A percentile compares a stretch with the other conserved stretches of the same genome.
These are phyloP conservation scores for Lecanoromycetidae sp. DNA, from an alignment of 2,329 filamentous ascomycete species.

Conservation along the genomic window DNA sequence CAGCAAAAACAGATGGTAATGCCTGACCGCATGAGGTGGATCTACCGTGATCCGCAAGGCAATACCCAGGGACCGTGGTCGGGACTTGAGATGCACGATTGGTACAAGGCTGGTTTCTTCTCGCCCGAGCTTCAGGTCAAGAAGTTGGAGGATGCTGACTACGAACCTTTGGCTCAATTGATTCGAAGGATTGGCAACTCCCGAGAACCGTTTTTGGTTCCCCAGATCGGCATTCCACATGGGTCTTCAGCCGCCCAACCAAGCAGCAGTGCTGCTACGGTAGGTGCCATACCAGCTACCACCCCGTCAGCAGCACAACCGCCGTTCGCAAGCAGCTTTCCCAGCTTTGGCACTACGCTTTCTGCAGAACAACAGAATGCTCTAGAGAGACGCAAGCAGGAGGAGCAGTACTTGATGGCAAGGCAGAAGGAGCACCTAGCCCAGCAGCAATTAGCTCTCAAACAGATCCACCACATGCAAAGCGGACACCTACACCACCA, in stretches of 20 bases:
- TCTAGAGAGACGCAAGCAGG: slow-evolving; percentile 87
- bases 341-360: slow-evolving; percentile 88
- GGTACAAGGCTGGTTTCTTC: slow-evolving; percentile 98
- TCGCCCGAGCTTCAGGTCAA: slow-evolving; percentile 88
- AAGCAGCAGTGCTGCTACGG: slow-evolving; percentile 27
- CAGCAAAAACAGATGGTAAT: slow-evolving; percentile 91
- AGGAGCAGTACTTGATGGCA: slow-evolving; percentile 94
- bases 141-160: slow-evolving; percentile 85
- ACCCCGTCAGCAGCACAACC: slow-evolving; percentile 48
- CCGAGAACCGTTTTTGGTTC: slow-evolving; percentile 90
- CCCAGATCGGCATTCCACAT: slow-evolving; percentile 90
- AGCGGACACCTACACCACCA: slow-evolving; percentile 69
- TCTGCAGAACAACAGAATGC: slow-evolving; percentile 98
- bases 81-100: slow-evolving; percentile 97
- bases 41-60: slow-evolving; percentile 89
- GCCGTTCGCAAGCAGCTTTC: slow-evolving; percentile 85
- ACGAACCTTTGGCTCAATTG: slow-evolving; percentile 86
- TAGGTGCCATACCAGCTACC: slow-evolving; percentile 30
- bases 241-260: slow-evolving; percentile 51
- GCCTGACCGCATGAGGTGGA: slow-evolving; percentile 98
- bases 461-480: slow-evolving; percentile 51
- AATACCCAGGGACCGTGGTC: slow-evolving; percentile 90
- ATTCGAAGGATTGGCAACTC: slow-evolving; percentile 96
- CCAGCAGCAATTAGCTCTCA: slow-evolving; percentile 68
- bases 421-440: slow-evolving; percentile 88